A percentile compares a stretch with the other conserved stretches of the same genome.
These are phyloP conservation scores for Pachysolen tannophilus DNA, from an alignment of 805 yeast species.

Conservation along the genomic window DNA sequence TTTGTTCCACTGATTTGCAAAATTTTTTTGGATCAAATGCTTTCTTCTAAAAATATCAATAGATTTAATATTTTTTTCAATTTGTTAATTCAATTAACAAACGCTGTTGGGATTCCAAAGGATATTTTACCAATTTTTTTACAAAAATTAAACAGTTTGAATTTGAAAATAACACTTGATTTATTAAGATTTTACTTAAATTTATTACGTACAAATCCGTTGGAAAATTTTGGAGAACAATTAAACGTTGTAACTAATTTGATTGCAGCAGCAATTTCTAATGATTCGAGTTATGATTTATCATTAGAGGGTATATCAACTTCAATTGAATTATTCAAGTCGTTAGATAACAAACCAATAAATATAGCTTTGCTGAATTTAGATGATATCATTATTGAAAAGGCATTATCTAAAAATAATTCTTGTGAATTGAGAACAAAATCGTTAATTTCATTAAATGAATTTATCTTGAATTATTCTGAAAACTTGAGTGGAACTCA, in stretches of 20 bases:
- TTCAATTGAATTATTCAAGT: slow-evolving; percentile 14
- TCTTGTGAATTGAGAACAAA: slow-evolving; percentile 24
- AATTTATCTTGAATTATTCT: slow-evolving; percentile 3
- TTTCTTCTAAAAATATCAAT: slow-evolving; percentile 9
- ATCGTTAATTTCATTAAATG: slow-evolving; percentile 15
- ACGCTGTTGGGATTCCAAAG: slow-evolving; percentile 14
- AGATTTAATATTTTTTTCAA: slow-evolving; percentile 14
- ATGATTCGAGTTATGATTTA: slow-evolving; percentile 21
- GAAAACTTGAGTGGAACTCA: not conserved
- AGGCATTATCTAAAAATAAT: slow-evolving; percentile 20
- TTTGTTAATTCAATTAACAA: slow-evolving; percentile 18
- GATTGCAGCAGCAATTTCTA: slow-evolving; percentile 14
- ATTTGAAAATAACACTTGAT: slow-evolving; percentile 18
- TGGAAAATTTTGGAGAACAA: slow-evolving; percentile 23
- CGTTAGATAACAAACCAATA: not conserved
- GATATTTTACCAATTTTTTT: slow-evolving; percentile 11
- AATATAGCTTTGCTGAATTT: not conserved
- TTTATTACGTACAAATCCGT: slow-evolving; percentile 22
- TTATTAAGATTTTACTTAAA: slow-evolving; percentile 27
- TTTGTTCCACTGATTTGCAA: slow-evolving; percentile 13
- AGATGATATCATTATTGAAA: slow-evolving; percentile 12
- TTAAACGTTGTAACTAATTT: slow-evolving; percentile 14
- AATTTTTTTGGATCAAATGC: slow-evolving; percentile 10
- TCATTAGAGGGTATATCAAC: slow-evolving; percentile 20
- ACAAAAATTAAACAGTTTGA: slow-evolving; percentile 11